Evolutionary conservation across 345 rosid species (phyloP).

Genomic region (Murraya paniculata): DNA sequence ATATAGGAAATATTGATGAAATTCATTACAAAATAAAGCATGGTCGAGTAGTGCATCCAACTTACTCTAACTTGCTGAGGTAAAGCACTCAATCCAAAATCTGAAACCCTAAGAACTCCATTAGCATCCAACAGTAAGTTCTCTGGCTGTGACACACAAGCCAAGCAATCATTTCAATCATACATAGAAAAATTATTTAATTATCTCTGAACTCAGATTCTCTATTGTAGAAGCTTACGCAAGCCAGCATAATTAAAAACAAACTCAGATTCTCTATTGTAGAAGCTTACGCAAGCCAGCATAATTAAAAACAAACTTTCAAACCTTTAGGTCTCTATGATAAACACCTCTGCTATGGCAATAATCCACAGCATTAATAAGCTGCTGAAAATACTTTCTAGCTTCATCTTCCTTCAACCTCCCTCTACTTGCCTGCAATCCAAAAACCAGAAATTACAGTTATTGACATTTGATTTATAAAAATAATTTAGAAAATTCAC

Average conservation of each 20-base stretch:
- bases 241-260: background rate
- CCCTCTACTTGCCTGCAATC: slow-evolving; percentile 75
- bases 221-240: background rate
- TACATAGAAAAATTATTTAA: background rate
- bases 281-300: background rate
- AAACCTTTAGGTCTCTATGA: slow-evolving; percentile 93
- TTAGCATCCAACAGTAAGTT: slow-evolving; percentile 87
- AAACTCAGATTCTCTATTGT: background rate
- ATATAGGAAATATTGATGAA: background rate
- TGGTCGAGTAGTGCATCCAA: background rate
- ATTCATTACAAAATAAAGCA: background rate
- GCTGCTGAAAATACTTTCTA: slow-evolving; percentile 91
- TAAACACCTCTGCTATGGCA: slow-evolving; percentile 96
- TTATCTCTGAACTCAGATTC: slow-evolving; percentile 2
- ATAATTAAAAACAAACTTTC: slow-evolving; percentile 3
- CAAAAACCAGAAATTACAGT: slow-evolving; percentile 7
- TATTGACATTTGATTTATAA: background rate
- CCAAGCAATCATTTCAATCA: slow-evolving; percentile 7
- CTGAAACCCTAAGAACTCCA: slow-evolving; percentile 87
- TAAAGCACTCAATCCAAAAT: slow-evolving; percentile 96
- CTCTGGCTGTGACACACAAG: slow-evolving; percentile 72
- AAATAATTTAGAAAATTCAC: background rate
- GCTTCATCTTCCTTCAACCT: slow-evolving; percentile 96
- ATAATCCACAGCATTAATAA: slow-evolving; percentile 95
- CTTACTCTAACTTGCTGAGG: slow-evolving; percentile 99